Percentiles rank a stretch among this genome's conserved stretches.
phyloP scores from a whole-genome alignment of 176 grass and related monocot genomes.

The Rhynchospora tenuis region DNA sequence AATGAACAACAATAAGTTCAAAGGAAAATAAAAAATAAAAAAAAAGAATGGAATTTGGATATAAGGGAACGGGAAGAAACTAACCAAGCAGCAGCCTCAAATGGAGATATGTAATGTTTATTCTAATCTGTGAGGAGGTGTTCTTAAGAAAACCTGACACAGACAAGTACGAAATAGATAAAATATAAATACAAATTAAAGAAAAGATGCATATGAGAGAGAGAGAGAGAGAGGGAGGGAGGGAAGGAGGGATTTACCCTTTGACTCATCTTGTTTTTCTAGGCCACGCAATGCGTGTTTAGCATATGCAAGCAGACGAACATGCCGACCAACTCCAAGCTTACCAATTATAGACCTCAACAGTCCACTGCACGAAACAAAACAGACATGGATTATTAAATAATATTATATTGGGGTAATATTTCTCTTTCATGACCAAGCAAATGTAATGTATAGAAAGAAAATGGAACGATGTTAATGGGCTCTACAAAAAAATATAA shows the following conservation, averaged over 20 bases:
- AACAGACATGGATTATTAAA: constrained; percentile 20
- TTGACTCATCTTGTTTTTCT: constrained; percentile 43
- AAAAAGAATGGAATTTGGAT: neutral
- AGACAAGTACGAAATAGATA: constrained; percentile 16
- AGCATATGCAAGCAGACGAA: constrained; percentile 75
- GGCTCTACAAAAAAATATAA: neutral
- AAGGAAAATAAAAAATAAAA: neutral
- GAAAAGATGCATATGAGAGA: neutral
- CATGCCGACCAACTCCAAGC: constrained; percentile 53
- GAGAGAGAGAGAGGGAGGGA: neutral
- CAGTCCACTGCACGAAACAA: constrained; percentile 48
- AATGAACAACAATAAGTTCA: neutral
- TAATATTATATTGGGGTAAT: neutral
- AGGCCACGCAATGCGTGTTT: constrained; percentile 71
- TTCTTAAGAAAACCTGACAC: constrained; percentile 38
- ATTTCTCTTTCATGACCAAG: neutral
- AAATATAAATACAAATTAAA: constrained; percentile 22
- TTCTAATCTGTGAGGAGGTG: constrained; percentile 34
- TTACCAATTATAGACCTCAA: constrained; percentile 78
- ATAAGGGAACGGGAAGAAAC: neutral
- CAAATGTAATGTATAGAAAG: neutral
- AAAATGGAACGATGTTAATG: neutral
- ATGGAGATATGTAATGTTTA: constrained; percentile 48
- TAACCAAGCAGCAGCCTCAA: constrained; percentile 64
- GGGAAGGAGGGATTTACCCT: constrained; percentile 28